Percentiles rank a stretch among this genome's conserved stretches.
These are phyloP conservation scores for Termitomyces sp. DNA, from an alignment of 768 basidiomycete species.

Conservation along the genomic window DNA sequence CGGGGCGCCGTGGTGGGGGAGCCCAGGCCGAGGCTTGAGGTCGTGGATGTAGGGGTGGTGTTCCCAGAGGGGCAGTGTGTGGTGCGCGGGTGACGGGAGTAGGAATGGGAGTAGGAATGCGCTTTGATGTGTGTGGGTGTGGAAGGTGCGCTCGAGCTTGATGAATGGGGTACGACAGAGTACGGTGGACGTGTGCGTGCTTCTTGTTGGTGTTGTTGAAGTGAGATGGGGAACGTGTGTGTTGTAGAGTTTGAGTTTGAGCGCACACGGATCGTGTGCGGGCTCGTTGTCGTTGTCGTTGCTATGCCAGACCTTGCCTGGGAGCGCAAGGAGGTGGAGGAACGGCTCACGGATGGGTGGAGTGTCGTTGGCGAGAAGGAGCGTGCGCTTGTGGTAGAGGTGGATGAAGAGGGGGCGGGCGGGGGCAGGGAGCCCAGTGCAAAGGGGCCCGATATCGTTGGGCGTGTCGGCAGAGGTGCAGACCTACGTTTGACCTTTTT, in stretches of 20 bases:
- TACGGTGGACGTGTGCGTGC: slow-evolving; percentile 1
- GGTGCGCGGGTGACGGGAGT: neutral
- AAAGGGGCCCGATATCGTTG: slow-evolving; percentile 43
- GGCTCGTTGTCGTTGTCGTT: neutral
- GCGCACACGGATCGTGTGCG: slow-evolving; percentile 1
- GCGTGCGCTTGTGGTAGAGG: slow-evolving; percentile 6
- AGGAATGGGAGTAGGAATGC: slow-evolving; percentile 3
- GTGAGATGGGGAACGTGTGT: neutral
- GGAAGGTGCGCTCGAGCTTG: slow-evolving; percentile 5
- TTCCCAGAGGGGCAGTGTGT: neutral
- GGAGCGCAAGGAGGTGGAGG: slow-evolving; percentile 13
- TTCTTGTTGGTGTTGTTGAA: neutral
- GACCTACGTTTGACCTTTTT: slow-evolving; percentile 8
- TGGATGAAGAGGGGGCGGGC: slow-evolving; percentile 13
- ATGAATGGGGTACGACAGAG: too few species aligned
- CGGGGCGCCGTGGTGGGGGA: neutral
- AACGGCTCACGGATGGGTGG: slow-evolving; percentile 7
- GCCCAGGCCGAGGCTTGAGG: neutral
- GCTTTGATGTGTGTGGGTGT: slow-evolving; percentile 5
- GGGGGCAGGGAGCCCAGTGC: slow-evolving; percentile 32
- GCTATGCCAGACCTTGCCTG: neutral
- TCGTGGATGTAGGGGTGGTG: slow-evolving; percentile 1
- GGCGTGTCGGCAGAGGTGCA: slow-evolving; percentile 19
- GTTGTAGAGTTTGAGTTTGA: slow-evolving; percentile 12
- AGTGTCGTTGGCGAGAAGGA: slow-evolving; percentile 5